Conservation (phyloP, 331 rosid species). For the Quercus lobata region DNA sequence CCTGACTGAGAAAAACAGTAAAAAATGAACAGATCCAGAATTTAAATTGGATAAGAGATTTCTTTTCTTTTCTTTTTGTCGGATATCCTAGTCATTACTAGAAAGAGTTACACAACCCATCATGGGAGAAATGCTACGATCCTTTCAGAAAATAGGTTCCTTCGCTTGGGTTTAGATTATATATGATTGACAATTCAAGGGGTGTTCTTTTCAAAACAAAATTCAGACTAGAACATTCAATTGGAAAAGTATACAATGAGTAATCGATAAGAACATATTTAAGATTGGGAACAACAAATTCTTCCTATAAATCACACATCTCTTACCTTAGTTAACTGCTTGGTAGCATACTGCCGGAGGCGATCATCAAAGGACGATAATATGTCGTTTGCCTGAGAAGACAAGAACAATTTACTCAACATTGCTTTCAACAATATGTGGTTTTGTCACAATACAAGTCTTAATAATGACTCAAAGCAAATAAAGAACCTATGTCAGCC, state of each 20-base stretch:
- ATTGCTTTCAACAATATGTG: slow-evolving; percentile 6
- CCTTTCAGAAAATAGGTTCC: neutral
- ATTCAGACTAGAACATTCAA: neutral
- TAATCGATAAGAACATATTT: slow-evolving; percentile 8
- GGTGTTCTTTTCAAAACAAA: neutral
- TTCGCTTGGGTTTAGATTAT: neutral
- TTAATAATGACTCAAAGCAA: neutral
- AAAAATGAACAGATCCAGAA: slow-evolving; percentile 10
- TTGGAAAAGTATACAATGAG: slow-evolving; percentile 6
- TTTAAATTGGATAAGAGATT: neutral
- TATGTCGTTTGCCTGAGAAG: slow-evolving; percentile 81
- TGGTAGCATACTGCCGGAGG: slow-evolving; percentile 77
- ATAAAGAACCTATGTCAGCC: neutral
- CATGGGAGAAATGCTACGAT: slow-evolving; percentile 1
- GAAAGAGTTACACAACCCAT: neutral
- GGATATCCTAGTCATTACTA: neutral
- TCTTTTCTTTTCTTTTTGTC: too few relatives aligned
- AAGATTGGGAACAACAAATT: slow-evolving; percentile 3
- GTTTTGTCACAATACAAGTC: neutral
- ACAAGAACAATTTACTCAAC: slow-evolving; percentile 27
- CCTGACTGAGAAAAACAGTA: slow-evolving; percentile 76
- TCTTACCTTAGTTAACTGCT: slow-evolving; percentile 83
- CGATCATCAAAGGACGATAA: slow-evolving; percentile 89
- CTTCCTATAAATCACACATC: neutral
- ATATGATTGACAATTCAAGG: neutral